Evolutionary conservation across 2,329 filamentous ascomycete genomes (phyloP).

Genomic region (Ceratocystis diversiconidia): DNA sequence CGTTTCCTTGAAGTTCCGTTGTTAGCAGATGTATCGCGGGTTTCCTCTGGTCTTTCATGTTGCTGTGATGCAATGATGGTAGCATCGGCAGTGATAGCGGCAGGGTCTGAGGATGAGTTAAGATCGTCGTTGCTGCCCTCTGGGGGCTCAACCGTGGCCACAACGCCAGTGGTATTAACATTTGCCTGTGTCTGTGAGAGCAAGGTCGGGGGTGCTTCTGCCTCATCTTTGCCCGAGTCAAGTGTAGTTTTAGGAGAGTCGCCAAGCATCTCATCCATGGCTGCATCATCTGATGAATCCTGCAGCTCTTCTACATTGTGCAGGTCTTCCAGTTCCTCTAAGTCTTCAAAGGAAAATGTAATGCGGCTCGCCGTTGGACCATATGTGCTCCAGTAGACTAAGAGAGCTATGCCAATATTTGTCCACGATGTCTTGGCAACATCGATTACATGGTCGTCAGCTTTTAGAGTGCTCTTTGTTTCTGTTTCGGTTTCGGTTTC

Average conservation of each 20-base stretch:
- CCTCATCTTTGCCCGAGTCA: slow-evolving; percentile 14
- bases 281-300: slow-evolving; percentile 8
- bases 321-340: slow-evolving; percentile 7
- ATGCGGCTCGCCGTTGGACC: slow-evolving; percentile 14
- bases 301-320: slow-evolving; percentile 6
- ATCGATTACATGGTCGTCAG: slow-evolving; percentile 3
- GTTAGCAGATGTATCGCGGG: not conserved
- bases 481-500: not conserved
- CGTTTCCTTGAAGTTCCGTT: slow-evolving; percentile 33
- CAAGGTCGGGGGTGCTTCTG: slow-evolving; percentile 13
- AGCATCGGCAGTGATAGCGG: not conserved
- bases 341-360: slow-evolving; percentile 6
- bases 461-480: not conserved
- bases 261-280: too few relatives aligned
- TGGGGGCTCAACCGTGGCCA: not conserved
- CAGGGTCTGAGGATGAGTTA: not conserved
- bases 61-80: not conserved
- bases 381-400: slow-evolving; percentile 21
- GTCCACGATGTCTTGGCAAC: slow-evolving; percentile 25
- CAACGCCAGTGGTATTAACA: not conserved
- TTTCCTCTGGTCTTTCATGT: not conserved
- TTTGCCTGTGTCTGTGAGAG: not conserved
- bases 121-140: not conserved
- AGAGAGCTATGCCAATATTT: slow-evolving; percentile 25
- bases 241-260: too few relatives aligned